Conservation (phyloP, 2,329 filamentous ascomycete genomes). For the Botrytis elliptica region DNA sequence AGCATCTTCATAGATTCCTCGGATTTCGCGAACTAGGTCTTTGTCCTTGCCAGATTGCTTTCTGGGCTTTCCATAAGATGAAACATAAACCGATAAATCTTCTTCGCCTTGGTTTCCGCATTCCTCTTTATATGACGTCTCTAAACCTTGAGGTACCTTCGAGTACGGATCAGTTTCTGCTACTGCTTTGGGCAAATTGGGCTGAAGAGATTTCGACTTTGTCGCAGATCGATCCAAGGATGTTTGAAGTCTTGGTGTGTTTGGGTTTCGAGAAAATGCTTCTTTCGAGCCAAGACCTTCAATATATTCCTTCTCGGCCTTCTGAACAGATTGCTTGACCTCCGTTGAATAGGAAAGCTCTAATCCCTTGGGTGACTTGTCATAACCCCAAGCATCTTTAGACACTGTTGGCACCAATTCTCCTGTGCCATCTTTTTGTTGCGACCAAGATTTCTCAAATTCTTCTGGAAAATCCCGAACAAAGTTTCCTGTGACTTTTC, state of each 20-base stretch:
- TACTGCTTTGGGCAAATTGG: background rate
- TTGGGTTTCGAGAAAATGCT: constrained; percentile 30
- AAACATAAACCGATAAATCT: constrained; percentile 23
- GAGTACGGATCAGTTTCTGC: constrained; percentile 12
- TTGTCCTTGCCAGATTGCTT: constrained; percentile 31
- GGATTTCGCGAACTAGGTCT: constrained; percentile 41
- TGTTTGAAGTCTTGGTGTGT: constrained; percentile 34
- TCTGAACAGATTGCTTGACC: constrained; percentile 28
- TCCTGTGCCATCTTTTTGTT: constrained; percentile 22
- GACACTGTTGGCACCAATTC: constrained; percentile 26
- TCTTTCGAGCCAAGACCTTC: constrained; percentile 28
- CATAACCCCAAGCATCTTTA: constrained; percentile 17
- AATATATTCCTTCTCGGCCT: constrained; percentile 32
- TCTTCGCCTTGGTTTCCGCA: constrained; percentile 25
- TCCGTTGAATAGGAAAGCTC: constrained; percentile 23
- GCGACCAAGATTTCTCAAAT: constrained; percentile 46
- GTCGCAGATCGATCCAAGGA: constrained; percentile 35
- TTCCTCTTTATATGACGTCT: constrained; percentile 20
- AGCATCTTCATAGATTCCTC: constrained; percentile 44
- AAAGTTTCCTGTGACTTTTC: constrained; percentile 48
- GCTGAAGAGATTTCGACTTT: background rate
- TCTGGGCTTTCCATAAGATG: constrained; percentile 22
- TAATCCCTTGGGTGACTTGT: constrained; percentile 18
- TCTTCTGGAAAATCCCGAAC: constrained; percentile 54
- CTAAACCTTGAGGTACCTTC: constrained; percentile 20